Conservation (phyloP, 805 yeast species). For the Cephaloascus albidus region DNA sequence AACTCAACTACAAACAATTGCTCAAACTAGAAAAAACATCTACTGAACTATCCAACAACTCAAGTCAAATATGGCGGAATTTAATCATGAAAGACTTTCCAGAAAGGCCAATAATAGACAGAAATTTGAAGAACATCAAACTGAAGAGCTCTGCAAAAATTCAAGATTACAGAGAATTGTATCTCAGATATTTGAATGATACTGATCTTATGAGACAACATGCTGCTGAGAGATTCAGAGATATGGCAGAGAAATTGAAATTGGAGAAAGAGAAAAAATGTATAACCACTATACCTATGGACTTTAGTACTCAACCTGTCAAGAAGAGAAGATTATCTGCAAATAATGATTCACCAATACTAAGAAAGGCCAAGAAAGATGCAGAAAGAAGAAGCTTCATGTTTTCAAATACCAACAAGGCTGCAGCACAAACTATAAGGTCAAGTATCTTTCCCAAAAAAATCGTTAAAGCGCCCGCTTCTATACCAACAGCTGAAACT, state of each 20-base stretch:
- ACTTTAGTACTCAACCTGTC: neutral
- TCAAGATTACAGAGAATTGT: neutral
- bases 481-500: neutral
- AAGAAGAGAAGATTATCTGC: neutral
- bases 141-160: neutral
- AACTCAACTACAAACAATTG: conserved; percentile 7
- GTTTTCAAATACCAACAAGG: neutral
- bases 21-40: neutral
- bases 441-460: neutral
- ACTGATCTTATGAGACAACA: conserved; percentile 13
- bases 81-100: conserved; percentile 16
- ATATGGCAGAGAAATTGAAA: conserved; percentile 11
- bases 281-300: neutral
- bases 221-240: conserved; percentile 14
- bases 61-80: conserved; percentile 11
- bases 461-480: neutral
- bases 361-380: neutral
- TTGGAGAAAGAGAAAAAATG: conserved; percentile 12
- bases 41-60: conserved; percentile 2
- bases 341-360: neutral
- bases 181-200: conserved; percentile 8
- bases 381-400: neutral
- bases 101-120: conserved; percentile 8
- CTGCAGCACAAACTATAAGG: neutral
- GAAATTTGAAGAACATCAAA: conserved; percentile 2